A percentile compares a stretch with the other conserved stretches of the same genome.
These are phyloP conservation scores for Penicillium chermesinum DNA, from an alignment of 495 filamentous ascomycete genomes.

Conservation along the genomic window DNA sequence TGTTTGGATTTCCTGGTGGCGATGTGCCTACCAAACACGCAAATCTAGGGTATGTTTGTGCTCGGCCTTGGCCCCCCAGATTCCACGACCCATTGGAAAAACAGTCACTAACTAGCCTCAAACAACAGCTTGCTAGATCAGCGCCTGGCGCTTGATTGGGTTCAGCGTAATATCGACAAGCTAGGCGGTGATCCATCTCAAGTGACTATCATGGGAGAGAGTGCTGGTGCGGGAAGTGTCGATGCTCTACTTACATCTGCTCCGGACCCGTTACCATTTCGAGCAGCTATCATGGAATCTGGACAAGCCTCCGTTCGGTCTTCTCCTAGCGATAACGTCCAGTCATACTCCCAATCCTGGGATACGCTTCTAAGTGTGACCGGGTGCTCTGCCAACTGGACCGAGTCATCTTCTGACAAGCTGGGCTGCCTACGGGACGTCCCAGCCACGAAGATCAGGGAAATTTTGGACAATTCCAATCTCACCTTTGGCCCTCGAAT, in stretches of 20 bases:
- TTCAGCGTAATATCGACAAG: constrained; percentile 25
- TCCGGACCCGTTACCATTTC: constrained; percentile 15
- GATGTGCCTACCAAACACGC: constrained; percentile 12
- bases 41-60: constrained; percentile 22
- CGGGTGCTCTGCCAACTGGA: not conserved
- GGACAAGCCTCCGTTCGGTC: constrained; percentile 6
- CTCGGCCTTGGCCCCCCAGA: not conserved
- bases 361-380: not conserved
- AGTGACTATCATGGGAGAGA: constrained; percentile 52
- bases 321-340: not conserved
- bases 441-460: not conserved
- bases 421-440: not conserved
- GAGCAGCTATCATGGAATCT: constrained; percentile 25
- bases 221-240: constrained; percentile 22
- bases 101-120: not conserved
- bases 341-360: not conserved
- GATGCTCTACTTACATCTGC: constrained; percentile 11
- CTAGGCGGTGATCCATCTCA: constrained; percentile 41
- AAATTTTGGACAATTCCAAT: not conserved
- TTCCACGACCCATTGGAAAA: too few relatives aligned
- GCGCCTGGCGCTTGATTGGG: constrained; percentile 33
- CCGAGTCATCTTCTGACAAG: not conserved
- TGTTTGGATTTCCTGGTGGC: constrained; percentile 33
- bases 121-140: constrained; percentile 22
- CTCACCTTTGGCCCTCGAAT: not conserved